Base-by-base conservation (phyloP, 768 basidiomycete species). In the Kwoniella botswanensis region DNA sequence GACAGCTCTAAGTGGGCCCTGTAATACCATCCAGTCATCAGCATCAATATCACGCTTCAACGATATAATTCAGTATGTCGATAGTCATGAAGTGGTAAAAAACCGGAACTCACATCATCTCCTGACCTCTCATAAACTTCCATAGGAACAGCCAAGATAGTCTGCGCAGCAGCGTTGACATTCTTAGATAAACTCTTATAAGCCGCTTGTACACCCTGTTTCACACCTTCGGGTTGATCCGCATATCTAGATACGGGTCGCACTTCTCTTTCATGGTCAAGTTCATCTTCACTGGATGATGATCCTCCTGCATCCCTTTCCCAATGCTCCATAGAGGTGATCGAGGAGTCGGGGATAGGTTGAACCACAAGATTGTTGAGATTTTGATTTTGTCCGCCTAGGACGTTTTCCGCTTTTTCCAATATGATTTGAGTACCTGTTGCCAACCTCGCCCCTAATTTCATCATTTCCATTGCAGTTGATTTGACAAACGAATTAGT, bases 111-210 rank as follows among this genome's bases (percentile, higher is more conserved):
- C 75, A 92, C 95, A 88, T 97, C 93, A 67, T 90, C 91, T 9
- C 93, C 93, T 11, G 94, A 92, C 70, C 92, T 87, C 84, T 99
- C 97, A 76, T 98, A 96, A 12, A 98, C 94, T 83, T 98, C 97
- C 96, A 98, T 98, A 1, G 97, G 97, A 0, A 99, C 93, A 0
- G 97, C 96, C 46, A 99, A 87, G 71, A 99, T 98, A 0, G 97
- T 99, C 85, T 99, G 96, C 26, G 96, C 97, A 29, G 97, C 97
- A 54, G 92, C 93, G 76, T 90, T 91, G 71, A 99, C 82, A 83
- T 98, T 98, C 79, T 86, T 89, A 63, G 88, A 89, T 77, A 99
- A 83, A 78, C 93, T 95, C 81, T 87, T 89, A 83, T 98, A 98
- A n/a, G 95, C 97, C 0, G 89, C 90, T 72, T 94, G 89, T 43